Percentiles rank a stretch among this genome's conserved stretches.
phyloP scores from a whole-genome alignment of 1,284 basidiomycete species.

The Cryptococcus neoformans region DNA sequence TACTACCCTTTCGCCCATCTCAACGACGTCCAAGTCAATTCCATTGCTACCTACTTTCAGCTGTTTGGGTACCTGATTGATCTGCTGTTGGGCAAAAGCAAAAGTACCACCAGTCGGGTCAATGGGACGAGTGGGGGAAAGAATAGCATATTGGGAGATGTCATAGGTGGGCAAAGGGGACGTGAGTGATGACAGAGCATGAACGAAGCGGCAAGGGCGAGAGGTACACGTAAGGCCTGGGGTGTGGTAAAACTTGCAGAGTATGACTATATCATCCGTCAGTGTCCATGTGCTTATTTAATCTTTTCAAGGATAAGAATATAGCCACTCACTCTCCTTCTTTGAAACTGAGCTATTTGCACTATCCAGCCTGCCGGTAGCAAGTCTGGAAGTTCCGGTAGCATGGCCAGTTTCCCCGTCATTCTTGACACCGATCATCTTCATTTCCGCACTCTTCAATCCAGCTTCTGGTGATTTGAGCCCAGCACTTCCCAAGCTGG shows the following conservation, averaged over 20 bases:
- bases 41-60: conserved; percentile 5
- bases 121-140: conserved; percentile 12
- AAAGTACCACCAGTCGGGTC: conserved; percentile 43
- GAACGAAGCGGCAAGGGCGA: conserved; percentile 50
- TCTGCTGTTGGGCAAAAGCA: conserved; percentile 35
- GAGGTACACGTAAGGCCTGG: conserved; percentile 48
- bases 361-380: conserved; percentile 9
- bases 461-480: conserved; percentile 3
- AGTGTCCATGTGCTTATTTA: neutral
- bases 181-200: conserved; percentile 28
- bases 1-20: conserved; percentile 34
- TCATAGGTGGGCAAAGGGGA: conserved; percentile 1
- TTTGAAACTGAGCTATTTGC: conserved; percentile 5
- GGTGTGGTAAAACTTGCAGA: conserved; percentile 50
- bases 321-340: conserved; percentile 27
- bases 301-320: neutral
- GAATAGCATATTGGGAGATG: conserved; percentile 5
- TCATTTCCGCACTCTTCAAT: conserved; percentile 8
- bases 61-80: conserved; percentile 5
- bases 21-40: conserved; percentile 18
- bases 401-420: neutral
- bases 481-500: conserved; percentile 12
- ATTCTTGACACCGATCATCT: neutral
- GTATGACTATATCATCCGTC: conserved; percentile 33
- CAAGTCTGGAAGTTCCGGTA: neutral